phyloP scores from a whole-genome alignment of 2,329 filamentous ascomycete genomes.

The Diaporthe australafricana region DNA sequence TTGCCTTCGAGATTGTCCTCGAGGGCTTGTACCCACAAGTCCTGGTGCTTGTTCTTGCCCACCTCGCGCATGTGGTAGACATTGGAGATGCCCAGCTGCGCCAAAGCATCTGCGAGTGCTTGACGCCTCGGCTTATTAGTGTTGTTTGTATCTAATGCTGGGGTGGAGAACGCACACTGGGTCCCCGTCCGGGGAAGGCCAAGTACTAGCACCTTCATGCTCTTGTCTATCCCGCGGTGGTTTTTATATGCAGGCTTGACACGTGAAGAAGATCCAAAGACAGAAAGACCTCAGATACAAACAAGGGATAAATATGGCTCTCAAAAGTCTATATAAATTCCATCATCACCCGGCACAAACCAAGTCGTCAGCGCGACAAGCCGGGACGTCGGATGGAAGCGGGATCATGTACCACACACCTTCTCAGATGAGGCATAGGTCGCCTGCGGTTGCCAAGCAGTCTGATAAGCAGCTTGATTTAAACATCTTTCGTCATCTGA shows the following conservation, averaged over 20 bases:
- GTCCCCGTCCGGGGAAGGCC: conserved; percentile 49
- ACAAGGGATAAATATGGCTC: not conserved
- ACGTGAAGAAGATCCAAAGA: not conserved
- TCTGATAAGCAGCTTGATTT: not conserved
- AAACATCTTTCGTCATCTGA: not conserved
- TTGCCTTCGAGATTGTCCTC: conserved; percentile 46
- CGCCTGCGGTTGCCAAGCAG: not conserved
- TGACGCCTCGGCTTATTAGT: not conserved
- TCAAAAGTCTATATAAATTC: not conserved
- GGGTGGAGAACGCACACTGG: conserved; percentile 42
- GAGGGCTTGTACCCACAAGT: conserved; percentile 49
- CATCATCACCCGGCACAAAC: not conserved
- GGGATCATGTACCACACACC: not conserved
- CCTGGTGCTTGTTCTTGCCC: conserved; percentile 46
- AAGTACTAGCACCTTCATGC: conserved; percentile 49
- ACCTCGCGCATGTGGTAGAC: conserved; percentile 51
- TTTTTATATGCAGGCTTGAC: not conserved
- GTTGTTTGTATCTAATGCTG: conserved; percentile 5
- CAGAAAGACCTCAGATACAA: too few relatives aligned
- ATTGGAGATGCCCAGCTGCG: conserved; percentile 44
- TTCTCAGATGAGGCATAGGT: not conserved
- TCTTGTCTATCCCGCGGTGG: not conserved
- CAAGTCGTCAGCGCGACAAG: not conserved
- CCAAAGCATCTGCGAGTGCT: conserved; percentile 48
- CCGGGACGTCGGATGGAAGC: conserved; percentile 5